Evolutionary conservation across 768 basidiomycete genomes (phyloP).

Genomic region (Boletus subcaerulescens): DNA sequence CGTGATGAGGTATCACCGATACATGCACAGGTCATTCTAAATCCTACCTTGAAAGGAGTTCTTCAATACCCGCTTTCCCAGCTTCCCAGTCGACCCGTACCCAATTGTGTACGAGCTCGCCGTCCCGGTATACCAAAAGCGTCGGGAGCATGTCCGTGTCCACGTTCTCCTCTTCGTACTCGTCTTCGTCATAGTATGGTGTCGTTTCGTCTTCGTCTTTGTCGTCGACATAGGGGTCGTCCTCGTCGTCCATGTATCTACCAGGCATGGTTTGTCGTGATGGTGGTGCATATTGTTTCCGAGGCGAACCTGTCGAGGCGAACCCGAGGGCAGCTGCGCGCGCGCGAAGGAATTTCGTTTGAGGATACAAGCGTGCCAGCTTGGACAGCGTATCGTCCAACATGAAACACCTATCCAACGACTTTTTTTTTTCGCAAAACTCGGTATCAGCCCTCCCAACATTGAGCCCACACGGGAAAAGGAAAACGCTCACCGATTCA

Average conservation of each 20-base stretch:
- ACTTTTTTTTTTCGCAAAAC: constrained; percentile 39
- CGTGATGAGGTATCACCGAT: background rate
- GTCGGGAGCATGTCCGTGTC: constrained; percentile 81
- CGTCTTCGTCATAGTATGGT: constrained; percentile 39
- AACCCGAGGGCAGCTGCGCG: constrained; percentile 77
- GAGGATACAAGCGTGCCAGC: constrained; percentile 65
- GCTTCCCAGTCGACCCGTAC: constrained; percentile 88
- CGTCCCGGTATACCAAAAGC: constrained; percentile 72
- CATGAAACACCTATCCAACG: constrained; percentile 67
- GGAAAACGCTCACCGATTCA: constrained; percentile 56
- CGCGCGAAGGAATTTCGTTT: constrained; percentile 79
- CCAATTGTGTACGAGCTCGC: constrained; percentile 86
- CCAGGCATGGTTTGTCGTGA: constrained; percentile 21
- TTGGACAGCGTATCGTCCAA: constrained; percentile 66
- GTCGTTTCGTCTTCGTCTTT: constrained; percentile 28
- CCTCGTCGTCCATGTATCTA: constrained; percentile 30
- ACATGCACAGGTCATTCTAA: background rate
- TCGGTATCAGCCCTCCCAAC: constrained; percentile 2
- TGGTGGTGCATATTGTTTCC: constrained; percentile 8
- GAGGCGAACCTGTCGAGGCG: constrained; percentile 39
- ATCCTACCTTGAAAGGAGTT: constrained; percentile 57
- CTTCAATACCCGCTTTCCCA: constrained; percentile 62
- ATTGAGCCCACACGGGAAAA: background rate
- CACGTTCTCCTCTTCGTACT: constrained; percentile 57
- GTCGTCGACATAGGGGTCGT: constrained; percentile 45